phyloP scores from a whole-genome alignment of 495 filamentous ascomycete species.

The Aspergillus avenaceus region DNA sequence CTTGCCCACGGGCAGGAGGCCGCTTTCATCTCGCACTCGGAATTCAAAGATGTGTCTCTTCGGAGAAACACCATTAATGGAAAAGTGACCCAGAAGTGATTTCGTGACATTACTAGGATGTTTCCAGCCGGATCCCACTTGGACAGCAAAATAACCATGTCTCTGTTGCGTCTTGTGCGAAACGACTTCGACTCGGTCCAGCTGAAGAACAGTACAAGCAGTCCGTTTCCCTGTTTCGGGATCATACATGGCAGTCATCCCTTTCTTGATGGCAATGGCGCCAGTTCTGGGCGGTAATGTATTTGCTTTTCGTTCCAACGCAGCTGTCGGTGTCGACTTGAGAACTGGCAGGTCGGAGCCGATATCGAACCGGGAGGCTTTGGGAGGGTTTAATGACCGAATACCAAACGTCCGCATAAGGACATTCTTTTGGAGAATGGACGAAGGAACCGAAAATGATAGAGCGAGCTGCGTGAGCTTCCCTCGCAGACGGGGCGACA shows the following conservation, averaged over 20 bases:
- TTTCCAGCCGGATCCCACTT: slow-evolving; percentile 79
- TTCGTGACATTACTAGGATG: slow-evolving; percentile 69
- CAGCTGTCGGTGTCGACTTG: slow-evolving; percentile 69
- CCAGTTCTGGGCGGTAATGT: slow-evolving; percentile 79
- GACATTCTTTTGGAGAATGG: slow-evolving; percentile 11
- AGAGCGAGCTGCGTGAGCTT: slow-evolving; percentile 31
- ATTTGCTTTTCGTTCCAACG: slow-evolving; percentile 70
- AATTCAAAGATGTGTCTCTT: slow-evolving; percentile 85
- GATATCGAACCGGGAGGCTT: slow-evolving; percentile 43
- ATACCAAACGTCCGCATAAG: slow-evolving; percentile 41
- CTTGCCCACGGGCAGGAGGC: slow-evolving; percentile 67
- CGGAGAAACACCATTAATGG: slow-evolving; percentile 69
- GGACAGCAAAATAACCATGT: slow-evolving; percentile 91
- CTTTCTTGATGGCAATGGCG: slow-evolving; percentile 81
- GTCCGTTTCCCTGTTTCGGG: slow-evolving; percentile 68
- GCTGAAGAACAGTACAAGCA: slow-evolving; percentile 87
- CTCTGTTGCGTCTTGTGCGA: slow-evolving; percentile 72
- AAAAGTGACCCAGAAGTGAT: slow-evolving; percentile 80
- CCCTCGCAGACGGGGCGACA: slow-evolving; percentile 34
- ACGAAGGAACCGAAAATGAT: slow-evolving; percentile 16
- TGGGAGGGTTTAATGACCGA: slow-evolving; percentile 46
- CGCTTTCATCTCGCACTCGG: slow-evolving; percentile 66
- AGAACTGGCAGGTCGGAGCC: slow-evolving; percentile 48
- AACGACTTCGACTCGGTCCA: slow-evolving; percentile 86
- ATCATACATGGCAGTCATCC: slow-evolving; percentile 90